Evolutionary conservation across 179 eudicot genomes (phyloP).

Genomic region (Corrigiola litoralis): DNA sequence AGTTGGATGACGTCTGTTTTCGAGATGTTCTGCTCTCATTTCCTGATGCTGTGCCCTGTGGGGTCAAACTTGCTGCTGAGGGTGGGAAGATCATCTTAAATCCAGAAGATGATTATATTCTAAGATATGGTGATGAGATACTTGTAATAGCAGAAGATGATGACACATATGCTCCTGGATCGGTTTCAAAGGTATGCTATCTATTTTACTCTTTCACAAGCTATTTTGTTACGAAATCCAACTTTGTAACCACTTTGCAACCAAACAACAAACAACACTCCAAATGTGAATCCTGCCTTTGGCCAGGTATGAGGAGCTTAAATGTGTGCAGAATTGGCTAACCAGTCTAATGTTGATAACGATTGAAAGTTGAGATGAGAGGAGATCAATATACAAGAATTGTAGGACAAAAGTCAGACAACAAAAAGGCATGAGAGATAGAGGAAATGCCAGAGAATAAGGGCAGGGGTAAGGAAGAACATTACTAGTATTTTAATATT

Average conservation of each 20-base stretch:
- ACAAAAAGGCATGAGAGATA: too few relatives aligned
- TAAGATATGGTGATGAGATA: slow-evolving; percentile 63
- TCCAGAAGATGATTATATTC: slow-evolving; percentile 71
- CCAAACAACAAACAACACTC: too few relatives aligned
- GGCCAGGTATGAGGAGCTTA: too few relatives aligned
- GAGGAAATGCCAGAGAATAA: too few relatives aligned
- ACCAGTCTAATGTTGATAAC: too few relatives aligned
- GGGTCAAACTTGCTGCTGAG: slow-evolving; percentile 74
- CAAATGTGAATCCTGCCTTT: too few relatives aligned
- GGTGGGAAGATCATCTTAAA: slow-evolving; percentile 77
- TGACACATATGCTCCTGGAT: slow-evolving; percentile 77
- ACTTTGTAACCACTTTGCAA: background rate
- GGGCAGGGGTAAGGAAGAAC: too few relatives aligned
- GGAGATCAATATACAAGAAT: too few relatives aligned
- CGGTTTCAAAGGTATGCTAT: slow-evolving; percentile 58
- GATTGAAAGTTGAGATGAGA: too few relatives aligned
- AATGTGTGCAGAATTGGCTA: too few relatives aligned
- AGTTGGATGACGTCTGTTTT: slow-evolving; percentile 58
- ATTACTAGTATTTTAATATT: too few relatives aligned
- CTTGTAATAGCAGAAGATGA: slow-evolving; percentile 84
- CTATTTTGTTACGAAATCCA: background rate
- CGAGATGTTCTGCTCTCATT: slow-evolving; percentile 69
- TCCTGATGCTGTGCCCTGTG: slow-evolving; percentile 96
- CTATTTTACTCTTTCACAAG: background rate
- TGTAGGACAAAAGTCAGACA: too few relatives aligned